A percentile compares a stretch with the other conserved stretches of the same genome.
These are phyloP conservation scores for Trichosporon sp. DNA, from an alignment of 1,284 basidiomycete genomes.

Conservation along the genomic window DNA sequence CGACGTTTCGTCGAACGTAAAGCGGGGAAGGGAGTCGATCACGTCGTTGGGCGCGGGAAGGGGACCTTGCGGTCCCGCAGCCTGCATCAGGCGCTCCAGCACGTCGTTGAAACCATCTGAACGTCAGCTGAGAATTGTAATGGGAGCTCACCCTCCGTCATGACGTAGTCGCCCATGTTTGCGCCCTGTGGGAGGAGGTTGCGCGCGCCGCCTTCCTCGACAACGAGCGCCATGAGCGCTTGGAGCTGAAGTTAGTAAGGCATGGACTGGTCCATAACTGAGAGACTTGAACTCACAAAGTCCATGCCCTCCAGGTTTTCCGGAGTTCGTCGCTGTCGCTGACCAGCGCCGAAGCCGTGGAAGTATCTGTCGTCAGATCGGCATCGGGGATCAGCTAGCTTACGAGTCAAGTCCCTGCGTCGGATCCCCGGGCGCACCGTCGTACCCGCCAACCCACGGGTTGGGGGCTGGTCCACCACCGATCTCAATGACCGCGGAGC, in stretches of 20 bases:
- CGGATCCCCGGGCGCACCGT: conserved; percentile 24
- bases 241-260: conserved; percentile 35
- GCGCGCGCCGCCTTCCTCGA: conserved; percentile 37
- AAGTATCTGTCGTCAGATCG: conserved; percentile 37
- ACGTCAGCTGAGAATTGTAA: neutral
- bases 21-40: conserved; percentile 51
- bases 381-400: neutral
- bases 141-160: conserved; percentile 44
- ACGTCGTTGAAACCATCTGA: conserved; percentile 52
- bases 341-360: conserved; percentile 38
- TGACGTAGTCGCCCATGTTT: conserved; percentile 52
- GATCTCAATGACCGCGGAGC: conserved; percentile 21
- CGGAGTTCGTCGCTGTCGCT: conserved; percentile 22
- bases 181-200: conserved; percentile 27
- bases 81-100: conserved; percentile 54
- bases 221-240: conserved; percentile 41
- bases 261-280: neutral
- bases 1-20: conserved; percentile 45
- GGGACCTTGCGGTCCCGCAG: conserved; percentile 53
- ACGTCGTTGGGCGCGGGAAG: conserved; percentile 51
- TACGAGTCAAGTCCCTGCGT: conserved; percentile 27
- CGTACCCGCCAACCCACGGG: conserved; percentile 24
- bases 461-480: conserved; percentile 21
- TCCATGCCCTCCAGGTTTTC: conserved; percentile 33
- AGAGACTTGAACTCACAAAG: conserved; percentile 31